These are phyloP conservation scores for Komagataella ulmi DNA, from an alignment of 805 yeast species.

Conservation along the genomic window DNA sequence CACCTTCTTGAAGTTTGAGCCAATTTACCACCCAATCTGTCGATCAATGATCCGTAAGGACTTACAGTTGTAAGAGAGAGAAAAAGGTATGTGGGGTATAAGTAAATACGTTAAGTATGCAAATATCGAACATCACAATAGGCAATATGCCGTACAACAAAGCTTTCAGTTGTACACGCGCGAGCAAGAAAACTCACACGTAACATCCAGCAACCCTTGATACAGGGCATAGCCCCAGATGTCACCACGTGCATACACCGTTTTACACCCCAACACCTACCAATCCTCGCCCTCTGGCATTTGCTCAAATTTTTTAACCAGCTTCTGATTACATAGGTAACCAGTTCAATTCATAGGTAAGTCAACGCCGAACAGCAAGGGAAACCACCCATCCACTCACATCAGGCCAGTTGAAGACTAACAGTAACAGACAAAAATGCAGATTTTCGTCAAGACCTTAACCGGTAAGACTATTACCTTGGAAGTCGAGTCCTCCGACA, in stretches of 20 bases:
- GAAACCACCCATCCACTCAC: neutral
- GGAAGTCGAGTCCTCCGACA: slow-evolving; percentile 87
- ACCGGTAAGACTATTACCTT: slow-evolving; percentile 94
- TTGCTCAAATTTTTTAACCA: neutral
- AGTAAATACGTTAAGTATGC: neutral
- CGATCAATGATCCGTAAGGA: slow-evolving; percentile 75
- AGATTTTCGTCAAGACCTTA: slow-evolving; percentile 97
- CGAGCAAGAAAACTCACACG: neutral
- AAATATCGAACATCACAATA: neutral
- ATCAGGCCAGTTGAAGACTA: neutral
- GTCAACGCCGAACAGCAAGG: neutral
- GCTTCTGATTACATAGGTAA: neutral
- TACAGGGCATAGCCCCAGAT: neutral
- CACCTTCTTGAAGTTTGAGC: slow-evolving; percentile 48
- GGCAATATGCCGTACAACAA: neutral
- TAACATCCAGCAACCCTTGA: neutral
- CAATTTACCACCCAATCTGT: slow-evolving; percentile 76
- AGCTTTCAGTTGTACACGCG: neutral
- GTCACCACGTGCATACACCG: neutral
- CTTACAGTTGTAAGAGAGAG: slow-evolving; percentile 27
- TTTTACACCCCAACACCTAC: neutral
- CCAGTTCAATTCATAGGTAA: neutral
- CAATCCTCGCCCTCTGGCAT: neutral
- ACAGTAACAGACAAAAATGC: slow-evolving; percentile 33
- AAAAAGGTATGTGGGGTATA: neutral